Conservation (phyloP, 1,139 yeast genomes). For the Taiozyma sp. region DNA sequence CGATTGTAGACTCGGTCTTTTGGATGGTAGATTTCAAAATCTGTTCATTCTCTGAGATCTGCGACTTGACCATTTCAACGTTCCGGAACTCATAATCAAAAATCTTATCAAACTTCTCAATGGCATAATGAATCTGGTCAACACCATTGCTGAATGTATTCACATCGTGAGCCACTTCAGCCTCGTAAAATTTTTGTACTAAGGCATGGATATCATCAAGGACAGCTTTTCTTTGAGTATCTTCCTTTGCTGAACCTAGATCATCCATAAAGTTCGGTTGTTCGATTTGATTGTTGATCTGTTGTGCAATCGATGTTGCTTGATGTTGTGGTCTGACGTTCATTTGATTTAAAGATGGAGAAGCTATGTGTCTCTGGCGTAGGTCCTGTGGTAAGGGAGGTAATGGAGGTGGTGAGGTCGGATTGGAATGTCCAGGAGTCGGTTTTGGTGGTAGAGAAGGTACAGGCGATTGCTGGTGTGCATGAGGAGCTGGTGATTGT, state of each 20-base stretch:
- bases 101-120: constrained; percentile 26
- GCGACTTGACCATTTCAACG: constrained; percentile 23
- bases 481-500: background rate
- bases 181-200: constrained; percentile 12
- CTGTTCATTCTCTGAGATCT: constrained; percentile 28
- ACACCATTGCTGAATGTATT: constrained; percentile 33
- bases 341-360: constrained; percentile 15
- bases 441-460: constrained; percentile 16
- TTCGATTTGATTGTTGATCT: constrained; percentile 3
- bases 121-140: constrained; percentile 25
- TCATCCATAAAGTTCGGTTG: constrained; percentile 26
- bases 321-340: constrained; percentile 7
- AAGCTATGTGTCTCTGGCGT: constrained; percentile 10
- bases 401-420: constrained; percentile 23
- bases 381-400: constrained; percentile 25
- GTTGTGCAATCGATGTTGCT: constrained; percentile 2
- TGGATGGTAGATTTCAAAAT: constrained; percentile 28
- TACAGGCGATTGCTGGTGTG: constrained; percentile 11
- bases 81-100: constrained; percentile 27
- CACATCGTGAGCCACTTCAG: constrained; percentile 10
- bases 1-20: constrained; percentile 23
- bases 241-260: constrained; percentile 1
- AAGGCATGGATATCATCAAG: constrained; percentile 6
- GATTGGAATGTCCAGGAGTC: background rate
- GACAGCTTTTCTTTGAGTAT: constrained; percentile 10